A percentile compares a stretch with the other conserved stretches of the same genome.
phyloP scores from a whole-genome alignment of 1,139 yeast species.

The Candida tropicalis region DNA sequence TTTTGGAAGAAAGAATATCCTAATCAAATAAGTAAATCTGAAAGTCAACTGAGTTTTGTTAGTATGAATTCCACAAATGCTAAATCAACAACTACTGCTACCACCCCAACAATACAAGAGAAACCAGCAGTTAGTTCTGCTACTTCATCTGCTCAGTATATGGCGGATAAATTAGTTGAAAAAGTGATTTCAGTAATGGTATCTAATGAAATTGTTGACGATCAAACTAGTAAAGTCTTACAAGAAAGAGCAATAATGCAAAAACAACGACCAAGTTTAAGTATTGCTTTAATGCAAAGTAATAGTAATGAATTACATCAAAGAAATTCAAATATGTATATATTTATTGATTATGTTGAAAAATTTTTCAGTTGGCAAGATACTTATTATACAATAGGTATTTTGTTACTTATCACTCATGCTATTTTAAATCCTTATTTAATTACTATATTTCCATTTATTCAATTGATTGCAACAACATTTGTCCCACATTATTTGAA shows the following conservation, averaged over 20 bases:
- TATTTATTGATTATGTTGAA: constrained; percentile 56
- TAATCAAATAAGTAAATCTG: background rate
- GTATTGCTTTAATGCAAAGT: constrained; percentile 68
- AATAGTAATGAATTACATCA: constrained; percentile 70
- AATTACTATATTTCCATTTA: constrained; percentile 54
- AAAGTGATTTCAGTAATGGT: constrained; percentile 68
- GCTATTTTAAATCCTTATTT: constrained; percentile 65
- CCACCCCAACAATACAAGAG: background rate
- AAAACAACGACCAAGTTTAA: constrained; percentile 65
- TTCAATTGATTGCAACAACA: constrained; percentile 54
- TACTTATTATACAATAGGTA: constrained; percentile 63
- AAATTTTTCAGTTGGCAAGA: constrained; percentile 64
- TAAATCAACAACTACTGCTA: background rate
- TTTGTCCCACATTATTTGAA: constrained; percentile 71
- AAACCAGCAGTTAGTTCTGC: constrained; percentile 7
- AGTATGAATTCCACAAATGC: constrained; percentile 4
- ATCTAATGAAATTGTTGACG: constrained; percentile 57
- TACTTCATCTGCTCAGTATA: constrained; percentile 23
- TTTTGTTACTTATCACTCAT: constrained; percentile 57
- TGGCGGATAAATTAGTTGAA: constrained; percentile 73
- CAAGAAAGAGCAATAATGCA: constrained; percentile 59
- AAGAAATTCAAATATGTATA: constrained; percentile 63
- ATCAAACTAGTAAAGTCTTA: constrained; percentile 36
- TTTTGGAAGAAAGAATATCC: constrained; percentile 18
- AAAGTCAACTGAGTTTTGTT: constrained; percentile 4